Evolutionary conservation across 768 basidiomycete genomes (phyloP).

Genomic region (Leccinellum rugosiceps): DNA sequence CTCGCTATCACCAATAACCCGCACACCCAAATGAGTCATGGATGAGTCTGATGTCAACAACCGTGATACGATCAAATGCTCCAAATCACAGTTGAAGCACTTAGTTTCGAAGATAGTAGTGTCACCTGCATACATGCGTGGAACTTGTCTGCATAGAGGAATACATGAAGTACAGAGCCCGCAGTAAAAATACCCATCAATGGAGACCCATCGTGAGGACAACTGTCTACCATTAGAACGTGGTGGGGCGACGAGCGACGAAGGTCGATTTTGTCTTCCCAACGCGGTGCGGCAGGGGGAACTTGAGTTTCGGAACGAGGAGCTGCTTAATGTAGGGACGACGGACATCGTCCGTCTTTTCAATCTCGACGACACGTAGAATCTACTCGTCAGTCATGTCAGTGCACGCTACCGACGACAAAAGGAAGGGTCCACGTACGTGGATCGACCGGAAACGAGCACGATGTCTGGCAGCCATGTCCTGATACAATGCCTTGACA

Average conservation of each 20-base stretch:
- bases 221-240: slow-evolving; percentile 47
- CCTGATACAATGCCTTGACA: slow-evolving; percentile 96
- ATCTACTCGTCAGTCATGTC: slow-evolving; percentile 51
- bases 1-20: neutral
- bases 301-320: slow-evolving; percentile 84
- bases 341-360: slow-evolving; percentile 87
- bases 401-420: neutral
- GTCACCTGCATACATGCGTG: neutral
- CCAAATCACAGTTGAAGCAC: neutral
- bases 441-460: slow-evolving; percentile 99
- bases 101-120: neutral
- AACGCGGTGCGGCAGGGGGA: slow-evolving; percentile 94
- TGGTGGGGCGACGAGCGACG: slow-evolving; percentile 71
- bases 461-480: slow-evolving; percentile 99
- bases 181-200: slow-evolving; percentile 6
- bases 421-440: slow-evolving; percentile 46
- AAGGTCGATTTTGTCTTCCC: slow-evolving; percentile 77
- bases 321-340: slow-evolving; percentile 99
- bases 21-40: neutral
- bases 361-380: slow-evolving; percentile 94
- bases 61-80: neutral
- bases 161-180: slow-evolving; percentile 14
- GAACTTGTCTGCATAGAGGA: slow-evolving; percentile 15
- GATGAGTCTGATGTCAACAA: neutral
- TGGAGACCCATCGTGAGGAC: neutral